Percentiles rank a stretch among this genome's conserved stretches.
Evolutionary conservation across 139 green algal species (phyloP).

Genomic region (Coelastrella sp.): DNA sequence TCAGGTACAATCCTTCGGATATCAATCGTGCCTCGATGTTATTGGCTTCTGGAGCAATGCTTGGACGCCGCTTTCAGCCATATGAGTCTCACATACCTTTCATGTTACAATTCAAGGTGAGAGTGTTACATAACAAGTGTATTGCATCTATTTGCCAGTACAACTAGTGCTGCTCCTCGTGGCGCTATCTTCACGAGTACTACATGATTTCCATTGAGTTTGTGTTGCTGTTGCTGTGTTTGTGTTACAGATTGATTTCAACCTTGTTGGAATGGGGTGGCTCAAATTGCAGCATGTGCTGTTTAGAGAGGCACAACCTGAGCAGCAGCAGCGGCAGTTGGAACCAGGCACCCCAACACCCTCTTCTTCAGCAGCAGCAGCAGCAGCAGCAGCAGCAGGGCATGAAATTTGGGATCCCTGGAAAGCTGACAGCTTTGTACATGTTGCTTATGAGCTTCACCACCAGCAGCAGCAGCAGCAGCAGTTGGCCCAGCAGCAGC

Average conservation of each 20-base stretch:
- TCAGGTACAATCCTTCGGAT: conserved; percentile 83
- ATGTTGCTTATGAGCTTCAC: conserved; percentile 18
- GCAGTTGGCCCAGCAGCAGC: conserved; percentile 24
- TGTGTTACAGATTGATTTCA: conserved; percentile 86
- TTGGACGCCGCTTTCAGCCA: conserved; percentile 83
- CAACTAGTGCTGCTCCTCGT: neutral
- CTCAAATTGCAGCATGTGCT: conserved; percentile 69
- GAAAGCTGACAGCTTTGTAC: conserved; percentile 16
- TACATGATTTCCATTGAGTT: no score
- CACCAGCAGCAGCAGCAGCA: conserved; percentile 43
- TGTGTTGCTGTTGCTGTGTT: neutral
- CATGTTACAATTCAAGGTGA: conserved; percentile 94
- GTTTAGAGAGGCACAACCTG: conserved; percentile 70
- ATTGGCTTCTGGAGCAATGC: conserved; percentile 78
- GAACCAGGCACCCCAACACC: neutral
- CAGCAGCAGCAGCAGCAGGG: neutral
- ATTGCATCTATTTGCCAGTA: no score
- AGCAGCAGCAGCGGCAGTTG: conserved; percentile 31
- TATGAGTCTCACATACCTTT: conserved; percentile 95
- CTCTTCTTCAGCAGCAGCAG: neutral
- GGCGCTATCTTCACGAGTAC: no score
- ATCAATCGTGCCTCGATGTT: conserved; percentile 71
- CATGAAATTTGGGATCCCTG: conserved; percentile 18
- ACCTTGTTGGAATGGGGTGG: conserved; percentile 91
- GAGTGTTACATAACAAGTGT: no score